Evolutionary conservation across 1,284 basidiomycete genomes (phyloP).

Genomic region (Boletus albobrunnescens): DNA sequence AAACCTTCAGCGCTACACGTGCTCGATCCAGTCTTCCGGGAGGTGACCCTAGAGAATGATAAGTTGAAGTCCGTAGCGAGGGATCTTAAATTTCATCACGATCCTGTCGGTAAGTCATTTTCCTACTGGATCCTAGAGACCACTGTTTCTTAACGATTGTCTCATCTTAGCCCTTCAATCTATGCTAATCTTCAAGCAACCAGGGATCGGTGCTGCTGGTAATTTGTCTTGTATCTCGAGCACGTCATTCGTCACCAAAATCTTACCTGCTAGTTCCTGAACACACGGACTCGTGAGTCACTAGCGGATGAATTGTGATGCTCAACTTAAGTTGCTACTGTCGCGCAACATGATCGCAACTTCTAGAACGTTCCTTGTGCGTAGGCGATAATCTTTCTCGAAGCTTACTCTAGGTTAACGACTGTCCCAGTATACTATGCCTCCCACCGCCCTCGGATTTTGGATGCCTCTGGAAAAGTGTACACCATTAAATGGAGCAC

Average conservation of each 20-base stretch:
- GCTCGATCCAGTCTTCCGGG: conserved; percentile 77
- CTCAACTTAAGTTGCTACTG: conserved; percentile 5
- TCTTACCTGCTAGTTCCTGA: conserved; percentile 52
- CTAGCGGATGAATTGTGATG: background rate
- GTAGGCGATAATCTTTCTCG: conserved; percentile 15
- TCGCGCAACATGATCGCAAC: background rate
- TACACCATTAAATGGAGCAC: conserved; percentile 79
- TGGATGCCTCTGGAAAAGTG: conserved; percentile 95
- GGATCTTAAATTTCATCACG: conserved; percentile 75
- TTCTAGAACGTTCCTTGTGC: conserved; percentile 67
- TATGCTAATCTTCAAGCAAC: conserved; percentile 93
- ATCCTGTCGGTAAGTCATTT: conserved; percentile 65
- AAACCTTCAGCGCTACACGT: conserved; percentile 71
- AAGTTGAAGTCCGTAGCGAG: conserved; percentile 62
- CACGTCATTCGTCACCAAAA: background rate
- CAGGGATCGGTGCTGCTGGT: conserved; percentile 87
- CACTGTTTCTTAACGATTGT: background rate
- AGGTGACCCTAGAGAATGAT: conserved; percentile 74
- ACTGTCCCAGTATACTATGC: conserved; percentile 75
- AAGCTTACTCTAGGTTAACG: conserved; percentile 3
- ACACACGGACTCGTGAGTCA: conserved; percentile 77
- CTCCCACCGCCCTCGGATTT: conserved; percentile 87
- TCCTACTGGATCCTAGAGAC: background rate
- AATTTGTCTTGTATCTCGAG: conserved; percentile 13
- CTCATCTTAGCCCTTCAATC: conserved; percentile 73